Evolutionary conservation across 192 early-diverging fungal genomes (phyloP).

Genomic region (Backusella westeae): DNA sequence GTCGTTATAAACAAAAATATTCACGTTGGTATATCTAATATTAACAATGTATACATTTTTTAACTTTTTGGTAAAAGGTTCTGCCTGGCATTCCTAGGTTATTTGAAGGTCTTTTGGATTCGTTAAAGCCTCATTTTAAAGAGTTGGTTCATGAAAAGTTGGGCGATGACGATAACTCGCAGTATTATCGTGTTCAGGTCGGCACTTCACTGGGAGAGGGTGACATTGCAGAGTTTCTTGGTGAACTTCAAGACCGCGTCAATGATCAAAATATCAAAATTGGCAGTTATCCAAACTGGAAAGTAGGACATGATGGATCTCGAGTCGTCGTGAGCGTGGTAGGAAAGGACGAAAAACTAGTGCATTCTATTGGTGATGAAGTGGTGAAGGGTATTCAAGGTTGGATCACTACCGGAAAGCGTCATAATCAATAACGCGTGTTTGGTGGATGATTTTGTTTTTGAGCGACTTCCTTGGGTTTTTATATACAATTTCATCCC

Average conservation of each 20-base stretch:
- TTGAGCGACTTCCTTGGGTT: background rate
- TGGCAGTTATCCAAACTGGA: conserved; percentile 58
- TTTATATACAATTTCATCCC: background rate
- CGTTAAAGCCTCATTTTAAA: conserved; percentile 32
- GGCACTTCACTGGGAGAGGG: conserved; percentile 44
- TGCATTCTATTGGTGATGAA: conserved; percentile 29
- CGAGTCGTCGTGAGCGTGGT: conserved; percentile 55
- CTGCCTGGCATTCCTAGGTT: conserved; percentile 69
- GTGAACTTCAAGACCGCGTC: conserved; percentile 32
- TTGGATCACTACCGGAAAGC: conserved; percentile 7
- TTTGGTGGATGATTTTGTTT: background rate
- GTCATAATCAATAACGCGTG: background rate
- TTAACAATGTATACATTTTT: no score
- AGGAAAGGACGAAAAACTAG: conserved; percentile 39
- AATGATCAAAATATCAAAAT: conserved; percentile 40
- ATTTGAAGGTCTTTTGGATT: conserved; percentile 49
- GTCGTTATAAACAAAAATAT: conserved; percentile 64
- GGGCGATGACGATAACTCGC: background rate
- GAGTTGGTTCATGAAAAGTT: background rate
- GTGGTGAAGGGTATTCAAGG: conserved; percentile 28
- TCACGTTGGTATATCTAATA: conserved; percentile 22
- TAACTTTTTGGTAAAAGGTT: conserved; percentile 16
- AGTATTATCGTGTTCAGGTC: conserved; percentile 44
- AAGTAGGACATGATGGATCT: conserved; percentile 8
- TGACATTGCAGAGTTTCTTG: conserved; percentile 42